Conservation (phyloP, 1,139 yeast genomes). For the Lodderomyces metapsilosis region DNA sequence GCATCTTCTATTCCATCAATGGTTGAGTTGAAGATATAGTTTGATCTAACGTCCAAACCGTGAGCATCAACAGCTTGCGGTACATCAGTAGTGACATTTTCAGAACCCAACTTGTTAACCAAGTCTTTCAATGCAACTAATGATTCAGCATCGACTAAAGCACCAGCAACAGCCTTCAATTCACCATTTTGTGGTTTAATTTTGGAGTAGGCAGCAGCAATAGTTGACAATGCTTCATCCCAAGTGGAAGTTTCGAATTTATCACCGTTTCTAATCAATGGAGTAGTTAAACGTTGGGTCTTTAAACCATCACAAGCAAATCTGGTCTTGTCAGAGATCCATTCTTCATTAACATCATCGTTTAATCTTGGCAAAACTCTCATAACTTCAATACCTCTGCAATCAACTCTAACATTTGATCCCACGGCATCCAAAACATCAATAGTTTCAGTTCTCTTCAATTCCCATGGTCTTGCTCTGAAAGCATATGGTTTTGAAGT, state of each 20-base stretch:
- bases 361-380: conserved; percentile 83
- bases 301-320: conserved; percentile 85
- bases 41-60: conserved; percentile 75
- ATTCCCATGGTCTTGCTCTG: conserved; percentile 92
- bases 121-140: conserved; percentile 81
- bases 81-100: conserved; percentile 75
- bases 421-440: conserved; percentile 87
- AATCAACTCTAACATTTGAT: conserved; percentile 78
- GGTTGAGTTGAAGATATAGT: conserved; percentile 77
- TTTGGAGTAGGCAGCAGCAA: conserved; percentile 62
- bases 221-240: conserved; percentile 79
- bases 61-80: conserved; percentile 61
- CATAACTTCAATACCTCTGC: conserved; percentile 87
- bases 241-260: conserved; percentile 76
- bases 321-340: conserved; percentile 88
- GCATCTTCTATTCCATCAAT: conserved; percentile 82
- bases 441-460: conserved; percentile 83
- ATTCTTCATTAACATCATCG: conserved; percentile 87
- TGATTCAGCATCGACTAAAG: conserved; percentile 79
- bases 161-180: conserved; percentile 80
- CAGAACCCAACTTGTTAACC: conserved; percentile 74
- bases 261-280: conserved; percentile 72
- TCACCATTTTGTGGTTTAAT: conserved; percentile 67
- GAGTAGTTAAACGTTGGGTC: conserved; percentile 83
- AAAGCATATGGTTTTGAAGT: conserved; percentile 89